A percentile compares a stretch with the other conserved stretches of the same genome.
phyloP scores from a whole-genome alignment of 2,329 filamentous ascomycete genomes.

The Lithohypha guttulata region DNA sequence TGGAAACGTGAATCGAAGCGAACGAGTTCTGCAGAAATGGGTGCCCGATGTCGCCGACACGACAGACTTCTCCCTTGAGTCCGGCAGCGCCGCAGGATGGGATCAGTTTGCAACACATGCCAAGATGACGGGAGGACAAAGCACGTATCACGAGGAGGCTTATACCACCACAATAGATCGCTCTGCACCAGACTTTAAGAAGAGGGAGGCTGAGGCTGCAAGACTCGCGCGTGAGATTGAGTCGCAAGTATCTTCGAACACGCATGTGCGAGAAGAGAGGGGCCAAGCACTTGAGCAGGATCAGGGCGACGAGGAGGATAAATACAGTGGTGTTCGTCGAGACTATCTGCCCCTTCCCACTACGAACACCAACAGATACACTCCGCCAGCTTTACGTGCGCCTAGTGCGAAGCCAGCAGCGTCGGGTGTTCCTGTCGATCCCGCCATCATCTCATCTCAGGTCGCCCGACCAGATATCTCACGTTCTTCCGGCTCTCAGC shows the following conservation, averaged over 20 bases:
- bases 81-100: constrained; percentile 50
- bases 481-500: constrained; percentile 21
- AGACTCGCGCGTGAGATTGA: constrained; percentile 86
- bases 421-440: constrained; percentile 67
- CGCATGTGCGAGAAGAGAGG: constrained; percentile 84
- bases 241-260: constrained; percentile 57
- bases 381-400: constrained; percentile 75
- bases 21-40: constrained; percentile 74
- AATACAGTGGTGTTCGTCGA: constrained; percentile 78
- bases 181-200: constrained; percentile 68
- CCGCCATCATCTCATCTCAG: constrained; percentile 83
- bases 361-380: constrained; percentile 63
- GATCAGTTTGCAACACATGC: constrained; percentile 93
- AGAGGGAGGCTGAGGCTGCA: constrained; percentile 67
- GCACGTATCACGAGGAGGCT: constrained; percentile 84
- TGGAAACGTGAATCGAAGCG: constrained; percentile 55
- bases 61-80: constrained; percentile 62
- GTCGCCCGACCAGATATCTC: constrained; percentile 43
- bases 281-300: constrained; percentile 55
- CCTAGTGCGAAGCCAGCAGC: constrained; percentile 64
- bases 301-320: constrained; percentile 79
- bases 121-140: constrained; percentile 73
- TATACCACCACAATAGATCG: constrained; percentile 90
- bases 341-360: constrained; percentile 53
- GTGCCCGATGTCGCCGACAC: constrained; percentile 55